Evolutionary conservation across 2,329 filamentous ascomycete species (phyloP), one percentile per base, ranked within the genome.

Genomic region (Penicillium polonicum): DNA sequence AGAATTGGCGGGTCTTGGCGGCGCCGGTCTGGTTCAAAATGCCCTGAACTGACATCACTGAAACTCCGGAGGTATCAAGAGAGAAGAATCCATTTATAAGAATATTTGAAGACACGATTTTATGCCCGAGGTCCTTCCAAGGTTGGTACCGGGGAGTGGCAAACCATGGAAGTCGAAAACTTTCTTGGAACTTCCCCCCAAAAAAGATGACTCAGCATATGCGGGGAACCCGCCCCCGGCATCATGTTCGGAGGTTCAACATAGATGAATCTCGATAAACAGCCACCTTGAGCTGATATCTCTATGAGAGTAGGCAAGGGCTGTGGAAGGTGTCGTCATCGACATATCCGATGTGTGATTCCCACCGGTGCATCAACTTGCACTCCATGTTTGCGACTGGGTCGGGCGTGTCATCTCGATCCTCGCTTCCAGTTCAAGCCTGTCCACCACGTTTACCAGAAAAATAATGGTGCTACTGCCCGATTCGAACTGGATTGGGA

Each of bases 321-420:
- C 56, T 74, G 72, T 68, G 67, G 60, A 60, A 63, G 68, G 59
- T 74, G 72, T 67, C 72, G 71, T 33, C 56, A 70, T 70, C 71
- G 72, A 60, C 72, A 74, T 66, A 71, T 73, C 35, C 69, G 70
- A 50, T 73, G 72, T 45, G 69, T 67, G 7, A 66, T 72, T 44
- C 61, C 62, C 7, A 36, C 57, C 1, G 70, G 68, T 4, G 68
- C 70, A 8, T 65, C 68, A 9, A 59, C 69, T 2, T 73, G 72
- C 54, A 67, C 65, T 31, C 57, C 67, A 33, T 74, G 72, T 52
- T 48, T 61, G 9, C 69, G 68, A 19, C 59, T 73, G 21, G 67
- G 65, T 29, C 67, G 68, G 8, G 58, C 50, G 1, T 74, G 71
- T 52, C 70, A 66, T 52, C 64, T 73, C 4, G 70, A 72, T 53